These are phyloP conservation scores for Fusarium napiforme DNA, from an alignment of 2,329 filamentous ascomycete genomes.

Conservation along the genomic window DNA sequence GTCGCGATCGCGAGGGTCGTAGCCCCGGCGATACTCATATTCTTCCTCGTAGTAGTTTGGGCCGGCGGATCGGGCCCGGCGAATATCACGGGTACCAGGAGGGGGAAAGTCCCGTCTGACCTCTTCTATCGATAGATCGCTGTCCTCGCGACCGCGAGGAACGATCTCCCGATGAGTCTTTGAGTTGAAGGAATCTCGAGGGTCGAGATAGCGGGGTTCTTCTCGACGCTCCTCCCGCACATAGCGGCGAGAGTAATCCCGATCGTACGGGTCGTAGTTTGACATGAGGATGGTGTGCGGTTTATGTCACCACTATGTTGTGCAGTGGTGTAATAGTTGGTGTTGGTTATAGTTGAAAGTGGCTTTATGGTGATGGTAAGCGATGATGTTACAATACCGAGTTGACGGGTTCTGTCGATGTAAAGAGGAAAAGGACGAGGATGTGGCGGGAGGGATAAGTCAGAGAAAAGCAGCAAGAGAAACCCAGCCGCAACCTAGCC, in stretches of 20 bases:
- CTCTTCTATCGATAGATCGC: constrained; percentile 81
- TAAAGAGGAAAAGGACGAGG: constrained; percentile 16
- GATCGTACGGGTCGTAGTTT: constrained; percentile 67
- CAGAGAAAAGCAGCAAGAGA: constrained; percentile 26
- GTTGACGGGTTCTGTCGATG: constrained; percentile 14
- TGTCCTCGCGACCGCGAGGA: constrained; percentile 74
- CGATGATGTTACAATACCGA: neutral
- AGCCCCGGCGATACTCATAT: constrained; percentile 59
- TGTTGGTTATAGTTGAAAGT: neutral
- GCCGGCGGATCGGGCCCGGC: constrained; percentile 73
- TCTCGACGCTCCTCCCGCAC: constrained; percentile 65
- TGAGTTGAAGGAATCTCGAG: constrained; percentile 60
- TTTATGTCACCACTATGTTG: constrained; percentile 7
- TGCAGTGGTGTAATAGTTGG: neutral
- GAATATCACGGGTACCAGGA: constrained; percentile 63
- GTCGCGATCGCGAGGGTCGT: constrained; percentile 59
- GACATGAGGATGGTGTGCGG: constrained; percentile 46
- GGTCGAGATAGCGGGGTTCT: constrained; percentile 64
- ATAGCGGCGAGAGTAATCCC: constrained; percentile 62
- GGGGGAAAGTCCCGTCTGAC: constrained; percentile 86
- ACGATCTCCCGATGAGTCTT: constrained; percentile 64
- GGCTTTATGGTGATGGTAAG: neutral
- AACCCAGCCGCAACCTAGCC: constrained; percentile 26
- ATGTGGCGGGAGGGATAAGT: constrained; percentile 20
- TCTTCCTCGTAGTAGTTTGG: constrained; percentile 67